Evolutionary conservation across 2,329 filamentous ascomycete species (phyloP), one percentile per base, ranked within the genome.

Genomic region (Trichoderma sp.): DNA sequence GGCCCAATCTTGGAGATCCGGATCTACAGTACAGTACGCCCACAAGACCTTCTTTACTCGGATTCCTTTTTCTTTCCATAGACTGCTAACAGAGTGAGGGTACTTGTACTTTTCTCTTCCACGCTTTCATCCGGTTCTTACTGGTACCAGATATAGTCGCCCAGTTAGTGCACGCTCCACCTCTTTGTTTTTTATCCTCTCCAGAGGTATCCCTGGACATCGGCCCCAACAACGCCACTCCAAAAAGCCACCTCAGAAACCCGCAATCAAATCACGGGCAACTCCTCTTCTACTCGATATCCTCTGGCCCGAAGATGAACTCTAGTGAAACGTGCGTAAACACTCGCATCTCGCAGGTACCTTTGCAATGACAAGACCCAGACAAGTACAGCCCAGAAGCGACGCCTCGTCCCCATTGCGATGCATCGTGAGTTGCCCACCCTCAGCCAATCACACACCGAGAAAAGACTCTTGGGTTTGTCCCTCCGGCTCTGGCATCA

Each of bases 1-100:
- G 56, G 45, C 45, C 45, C 58, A 24, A 39, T 9, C 30, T 21
- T 63, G 26, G 59, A 62, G 59, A 62, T 62, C 59, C 41, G 59
- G 59, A 62, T 62, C 59, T 62, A 62, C 59, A 39, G 10, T 12
- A 39, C 5, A 24, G 21, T 24, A 24, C 21, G 21, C 21, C 21
- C 21, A 14, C 34, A 34, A 43, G 24, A 10, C 30, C 34, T 15
- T 34, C 19, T 34, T 30, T 5, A 39, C 34, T 39, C 12, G 19
- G 30, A 24, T 26, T 28, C 34, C 43, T 7, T 17, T 34, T 58
- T 43, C 28, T 44, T 57, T 21, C 12, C 41, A 19, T 24, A 17
- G 17, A 12, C 30, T 39, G 34, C 34, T 39, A 39, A 39, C 34
- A 39, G 12, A 14, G 28, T 7, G 1, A 7, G 28, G 7, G 28